These are phyloP conservation scores for Penicillium janthinellum DNA, from an alignment of 2,329 filamentous ascomycete species.

Conservation along the genomic window DNA sequence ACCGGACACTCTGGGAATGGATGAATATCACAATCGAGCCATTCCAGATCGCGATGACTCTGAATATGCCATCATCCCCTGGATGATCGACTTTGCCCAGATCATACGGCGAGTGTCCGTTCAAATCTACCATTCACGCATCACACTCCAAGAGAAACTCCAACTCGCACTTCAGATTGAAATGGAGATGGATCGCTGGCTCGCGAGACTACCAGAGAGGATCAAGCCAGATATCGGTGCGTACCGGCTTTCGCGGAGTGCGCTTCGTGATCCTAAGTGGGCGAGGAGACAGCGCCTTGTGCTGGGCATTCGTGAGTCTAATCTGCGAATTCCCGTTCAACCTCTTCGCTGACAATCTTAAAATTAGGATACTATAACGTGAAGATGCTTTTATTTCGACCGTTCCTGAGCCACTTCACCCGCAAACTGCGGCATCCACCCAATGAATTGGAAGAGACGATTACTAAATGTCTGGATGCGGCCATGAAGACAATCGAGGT, in stretches of 20 bases:
- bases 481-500: slow-evolving; percentile 45
- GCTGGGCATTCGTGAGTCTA: slow-evolving; percentile 40
- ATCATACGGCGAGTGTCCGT: slow-evolving; percentile 45
- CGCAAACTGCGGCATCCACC: slow-evolving; percentile 31
- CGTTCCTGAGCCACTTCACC: slow-evolving; percentile 37
- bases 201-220: slow-evolving; percentile 34
- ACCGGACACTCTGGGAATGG: slow-evolving; percentile 52
- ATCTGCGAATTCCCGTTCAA: not conserved
- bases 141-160: slow-evolving; percentile 40
- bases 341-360: too few species aligned
- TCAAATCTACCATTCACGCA: slow-evolving; percentile 43
- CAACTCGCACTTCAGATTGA: slow-evolving; percentile 40
- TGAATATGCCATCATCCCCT: slow-evolving; percentile 44
- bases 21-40: slow-evolving; percentile 52
- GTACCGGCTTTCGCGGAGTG: slow-evolving; percentile 26
- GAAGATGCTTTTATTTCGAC: slow-evolving; percentile 44
- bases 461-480: slow-evolving; percentile 43
- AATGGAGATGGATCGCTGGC: slow-evolving; percentile 40
- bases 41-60: slow-evolving; percentile 40
- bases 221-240: slow-evolving; percentile 34
- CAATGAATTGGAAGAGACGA: slow-evolving; percentile 33
- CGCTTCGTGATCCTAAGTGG: slow-evolving; percentile 42
- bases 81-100: slow-evolving; percentile 45
- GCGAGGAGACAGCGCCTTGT: slow-evolving; percentile 43
- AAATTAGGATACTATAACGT: slow-evolving; percentile 39